phyloP scores from a whole-genome alignment of 2,329 filamentous ascomycete species.

The Camptophora hylomeconis region DNA sequence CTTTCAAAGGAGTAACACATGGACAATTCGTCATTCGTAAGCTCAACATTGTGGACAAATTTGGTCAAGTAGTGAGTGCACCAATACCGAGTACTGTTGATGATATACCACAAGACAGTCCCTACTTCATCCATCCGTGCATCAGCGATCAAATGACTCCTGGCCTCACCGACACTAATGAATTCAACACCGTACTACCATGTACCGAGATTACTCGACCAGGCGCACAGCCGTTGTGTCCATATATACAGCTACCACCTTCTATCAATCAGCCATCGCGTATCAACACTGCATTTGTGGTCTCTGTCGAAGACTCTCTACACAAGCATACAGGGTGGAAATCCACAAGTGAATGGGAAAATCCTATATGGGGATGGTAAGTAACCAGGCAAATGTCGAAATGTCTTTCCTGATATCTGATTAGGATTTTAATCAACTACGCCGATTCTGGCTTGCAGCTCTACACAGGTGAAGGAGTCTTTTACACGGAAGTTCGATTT shows the following conservation, averaged over 20 bases:
- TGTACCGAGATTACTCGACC: background rate
- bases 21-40: constrained; percentile 35
- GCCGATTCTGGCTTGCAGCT: constrained; percentile 19
- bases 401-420: too few relatives aligned
- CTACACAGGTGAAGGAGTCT: constrained; percentile 20
- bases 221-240: constrained; percentile 12
- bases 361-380: constrained; percentile 20
- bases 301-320: background rate
- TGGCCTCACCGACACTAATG: constrained; percentile 19
- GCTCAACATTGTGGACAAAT: constrained; percentile 38
- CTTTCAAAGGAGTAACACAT: constrained; percentile 36
- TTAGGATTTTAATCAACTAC: constrained; percentile 22
- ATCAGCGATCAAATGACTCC: constrained; percentile 25
- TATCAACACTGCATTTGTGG: constrained; percentile 18
- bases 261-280: constrained; percentile 21
- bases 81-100: constrained; percentile 2
- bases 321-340: constrained; percentile 15
- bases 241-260: constrained; percentile 29
- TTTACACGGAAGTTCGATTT: constrained; percentile 20
- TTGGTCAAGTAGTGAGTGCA: constrained; percentile 29
- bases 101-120: too few relatives aligned
- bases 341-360: constrained; percentile 15
- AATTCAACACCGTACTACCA: constrained; percentile 15
- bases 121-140: constrained; percentile 21
- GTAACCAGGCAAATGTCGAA: too few relatives aligned